Conservation (phyloP, 345 rosid species). For the Turritis glabra region DNA sequence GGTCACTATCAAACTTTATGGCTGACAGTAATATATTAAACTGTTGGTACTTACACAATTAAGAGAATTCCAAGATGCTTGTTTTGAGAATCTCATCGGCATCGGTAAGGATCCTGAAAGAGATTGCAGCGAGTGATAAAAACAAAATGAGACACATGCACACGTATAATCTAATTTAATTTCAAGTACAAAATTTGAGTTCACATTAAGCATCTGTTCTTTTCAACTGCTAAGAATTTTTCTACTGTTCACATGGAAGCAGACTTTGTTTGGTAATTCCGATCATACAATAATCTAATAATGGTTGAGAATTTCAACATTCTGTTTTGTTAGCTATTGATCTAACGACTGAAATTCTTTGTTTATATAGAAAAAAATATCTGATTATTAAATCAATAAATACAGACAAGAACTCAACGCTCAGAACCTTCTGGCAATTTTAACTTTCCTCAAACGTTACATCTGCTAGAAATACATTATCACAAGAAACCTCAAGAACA, state of each 20-base stretch:
- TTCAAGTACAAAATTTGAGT: too few species aligned
- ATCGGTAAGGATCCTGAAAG: not conserved
- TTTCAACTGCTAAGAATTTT: too few species aligned
- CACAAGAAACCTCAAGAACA: constrained; percentile 25
- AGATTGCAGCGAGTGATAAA: not conserved
- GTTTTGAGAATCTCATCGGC: constrained; percentile 6
- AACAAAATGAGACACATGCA: not conserved
- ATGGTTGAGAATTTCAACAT: constrained; percentile 13
- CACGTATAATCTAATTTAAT: not conserved
- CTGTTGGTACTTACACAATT: constrained; percentile 19
- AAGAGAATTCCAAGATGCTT: not conserved
- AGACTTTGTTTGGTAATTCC: not conserved
- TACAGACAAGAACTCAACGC: constrained; percentile 22
- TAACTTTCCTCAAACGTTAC: constrained; percentile 55
- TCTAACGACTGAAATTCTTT: not conserved
- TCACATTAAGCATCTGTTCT: too few species aligned
- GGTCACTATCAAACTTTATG: not conserved
- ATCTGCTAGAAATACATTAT: not conserved
- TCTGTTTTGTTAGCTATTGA: constrained; percentile 15
- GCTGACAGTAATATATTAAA: not conserved
- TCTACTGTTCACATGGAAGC: constrained; percentile 21
- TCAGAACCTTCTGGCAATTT: constrained; percentile 33
- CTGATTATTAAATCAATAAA: not conserved
- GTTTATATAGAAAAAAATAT: not conserved
- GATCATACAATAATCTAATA: not conserved